Conservation (phyloP, 345 rosid genomes). For the Dovyalis caffra region DNA sequence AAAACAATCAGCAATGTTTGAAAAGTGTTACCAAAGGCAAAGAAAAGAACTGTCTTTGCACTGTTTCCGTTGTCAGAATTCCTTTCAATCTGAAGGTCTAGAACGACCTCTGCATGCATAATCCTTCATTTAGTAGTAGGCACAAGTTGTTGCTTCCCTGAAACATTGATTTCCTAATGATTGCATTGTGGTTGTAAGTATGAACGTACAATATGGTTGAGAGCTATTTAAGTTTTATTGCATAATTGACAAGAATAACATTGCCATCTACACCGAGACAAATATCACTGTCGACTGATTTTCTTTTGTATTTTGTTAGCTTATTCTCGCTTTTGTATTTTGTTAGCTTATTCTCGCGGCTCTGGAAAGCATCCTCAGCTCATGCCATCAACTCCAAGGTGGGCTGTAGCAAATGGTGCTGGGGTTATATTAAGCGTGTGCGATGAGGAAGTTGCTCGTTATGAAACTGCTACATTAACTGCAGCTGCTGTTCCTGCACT, state of each 20-base stretch:
- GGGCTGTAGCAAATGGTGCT: conserved; percentile 99
- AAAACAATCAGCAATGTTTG: neutral
- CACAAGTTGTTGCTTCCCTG: neutral
- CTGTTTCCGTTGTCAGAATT: neutral
- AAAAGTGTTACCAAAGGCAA: neutral
- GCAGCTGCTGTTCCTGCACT: conserved; percentile 98
- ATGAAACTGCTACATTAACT: conserved; percentile 90
- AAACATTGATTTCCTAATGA: neutral
- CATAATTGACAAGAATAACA: conserved; percentile 10
- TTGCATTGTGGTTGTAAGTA: neutral
- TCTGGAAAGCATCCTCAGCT: conserved; percentile 98
- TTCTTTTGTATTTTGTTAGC: conserved; percentile 48
- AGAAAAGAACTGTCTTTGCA: neutral
- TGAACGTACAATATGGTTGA: neutral
- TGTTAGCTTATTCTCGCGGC: conserved; percentile 81
- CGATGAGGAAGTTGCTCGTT: conserved; percentile 95
- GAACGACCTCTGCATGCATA: neutral
- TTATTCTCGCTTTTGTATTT: conserved; percentile 55
- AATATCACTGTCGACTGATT: neutral
- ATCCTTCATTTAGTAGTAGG: neutral
- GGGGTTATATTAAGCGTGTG: conserved; percentile 97
- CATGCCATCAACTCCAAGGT: conserved; percentile 87
- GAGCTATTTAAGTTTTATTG: neutral
- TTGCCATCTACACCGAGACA: conserved; percentile 8
- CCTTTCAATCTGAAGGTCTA: neutral